These are phyloP conservation scores for Jackrogersella minutella DNA, from an alignment of 495 filamentous ascomycete genomes.

Conservation along the genomic window DNA sequence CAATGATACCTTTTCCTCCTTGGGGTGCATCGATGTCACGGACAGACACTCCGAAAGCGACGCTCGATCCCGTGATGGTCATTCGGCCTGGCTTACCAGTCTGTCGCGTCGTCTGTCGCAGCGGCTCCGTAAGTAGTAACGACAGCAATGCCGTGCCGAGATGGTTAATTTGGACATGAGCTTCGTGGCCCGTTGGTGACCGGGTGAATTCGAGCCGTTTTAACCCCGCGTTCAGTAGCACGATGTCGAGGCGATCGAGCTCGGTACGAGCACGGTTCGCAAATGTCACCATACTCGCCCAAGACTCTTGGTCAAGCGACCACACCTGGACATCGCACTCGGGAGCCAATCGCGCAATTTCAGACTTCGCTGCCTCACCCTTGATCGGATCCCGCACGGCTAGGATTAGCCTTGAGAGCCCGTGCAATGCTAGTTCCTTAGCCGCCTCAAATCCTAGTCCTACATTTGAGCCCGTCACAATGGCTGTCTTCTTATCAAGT, in stretches of 20 bases:
- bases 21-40: slow-evolving; percentile 46
- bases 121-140: slow-evolving; percentile 29
- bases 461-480: slow-evolving; percentile 63
- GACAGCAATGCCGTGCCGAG: slow-evolving; percentile 40
- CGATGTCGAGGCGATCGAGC: slow-evolving; percentile 52
- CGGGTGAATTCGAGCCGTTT: slow-evolving; percentile 33
- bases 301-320: slow-evolving; percentile 60
- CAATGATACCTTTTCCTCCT: slow-evolving; percentile 46
- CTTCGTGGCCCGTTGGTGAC: slow-evolving; percentile 52
- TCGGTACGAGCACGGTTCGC: slow-evolving; percentile 42
- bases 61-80: slow-evolving; percentile 52
- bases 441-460: slow-evolving; percentile 63
- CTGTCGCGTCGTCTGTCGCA: slow-evolving; percentile 47
- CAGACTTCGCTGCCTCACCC: slow-evolving; percentile 54
- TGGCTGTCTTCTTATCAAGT: slow-evolving; percentile 49
- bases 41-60: slow-evolving; percentile 43
- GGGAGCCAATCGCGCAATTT: slow-evolving; percentile 50
- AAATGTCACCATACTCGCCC: slow-evolving; percentile 51
- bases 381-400: slow-evolving; percentile 53
- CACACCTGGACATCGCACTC: slow-evolving; percentile 56
- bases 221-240: slow-evolving; percentile 59
- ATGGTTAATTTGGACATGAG: slow-evolving; percentile 55
- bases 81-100: slow-evolving; percentile 45
- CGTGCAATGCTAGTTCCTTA: slow-evolving; percentile 52
- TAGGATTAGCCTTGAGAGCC: slow-evolving; percentile 54